Evolutionary conservation across 768 basidiomycete genomes (phyloP).

Genomic region (Lyophyllum atratum): DNA sequence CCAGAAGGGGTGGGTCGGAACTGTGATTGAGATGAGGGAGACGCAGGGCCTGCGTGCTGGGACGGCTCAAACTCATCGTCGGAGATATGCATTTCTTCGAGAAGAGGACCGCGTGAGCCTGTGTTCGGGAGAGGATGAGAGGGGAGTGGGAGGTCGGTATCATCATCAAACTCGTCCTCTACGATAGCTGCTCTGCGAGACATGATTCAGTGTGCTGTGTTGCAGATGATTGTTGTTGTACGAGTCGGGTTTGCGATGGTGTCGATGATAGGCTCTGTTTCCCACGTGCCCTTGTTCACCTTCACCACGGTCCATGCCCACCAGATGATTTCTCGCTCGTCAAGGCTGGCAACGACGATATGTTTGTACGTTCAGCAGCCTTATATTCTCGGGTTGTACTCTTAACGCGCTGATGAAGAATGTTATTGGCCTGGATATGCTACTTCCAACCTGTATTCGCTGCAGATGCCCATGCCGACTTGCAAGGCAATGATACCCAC

Average conservation of each 20-base stretch:
- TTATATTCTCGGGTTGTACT: not conserved
- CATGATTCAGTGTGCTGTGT: constrained; percentile 40
- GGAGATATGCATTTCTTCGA: constrained; percentile 68
- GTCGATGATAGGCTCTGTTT: constrained; percentile 10
- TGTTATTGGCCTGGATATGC: constrained; percentile 18
- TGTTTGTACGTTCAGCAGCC: constrained; percentile 28
- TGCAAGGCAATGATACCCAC: constrained; percentile 29
- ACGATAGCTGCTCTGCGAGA: constrained; percentile 68
- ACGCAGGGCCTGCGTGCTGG: constrained; percentile 56
- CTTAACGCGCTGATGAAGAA: constrained; percentile 9
- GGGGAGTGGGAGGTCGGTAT: constrained; percentile 87
- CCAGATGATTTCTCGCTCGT: constrained; percentile 34
- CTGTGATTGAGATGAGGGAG: constrained; percentile 39
- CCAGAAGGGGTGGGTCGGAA: constrained; percentile 25
- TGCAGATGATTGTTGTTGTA: constrained; percentile 13
- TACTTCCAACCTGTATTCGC: constrained; percentile 15
- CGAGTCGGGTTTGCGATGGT: not conserved
- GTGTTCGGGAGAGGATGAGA: constrained; percentile 63
- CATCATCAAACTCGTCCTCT: constrained; percentile 87
- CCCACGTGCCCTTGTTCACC: constrained; percentile 23
- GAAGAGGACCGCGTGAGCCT: constrained; percentile 70
- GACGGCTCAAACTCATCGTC: constrained; percentile 53
- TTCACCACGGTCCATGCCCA: constrained; percentile 34
- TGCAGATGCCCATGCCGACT: constrained; percentile 10
- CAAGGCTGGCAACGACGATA: constrained; percentile 32